Percentiles rank a stretch among this genome's conserved stretches.
Evolutionary conservation across 495 filamentous ascomycete genomes (phyloP).

Genomic region (Tuber brumale): DNA sequence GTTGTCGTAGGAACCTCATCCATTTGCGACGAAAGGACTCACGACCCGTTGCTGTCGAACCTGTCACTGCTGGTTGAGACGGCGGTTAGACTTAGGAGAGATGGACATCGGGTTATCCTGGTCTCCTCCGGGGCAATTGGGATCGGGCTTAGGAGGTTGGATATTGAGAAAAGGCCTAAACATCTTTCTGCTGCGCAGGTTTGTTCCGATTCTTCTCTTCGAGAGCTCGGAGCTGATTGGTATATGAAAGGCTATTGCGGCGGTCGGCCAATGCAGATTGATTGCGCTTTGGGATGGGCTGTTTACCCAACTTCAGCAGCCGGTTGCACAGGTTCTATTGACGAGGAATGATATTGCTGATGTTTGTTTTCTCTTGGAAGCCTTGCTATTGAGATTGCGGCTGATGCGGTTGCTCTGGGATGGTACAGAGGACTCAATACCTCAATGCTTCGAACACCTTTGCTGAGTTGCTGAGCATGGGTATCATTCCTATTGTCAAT

Average conservation of each 20-base stretch:
- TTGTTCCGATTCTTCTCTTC: background rate
- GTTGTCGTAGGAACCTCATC: constrained; percentile 74
- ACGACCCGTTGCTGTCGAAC: constrained; percentile 89
- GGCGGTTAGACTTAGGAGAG: constrained; percentile 69
- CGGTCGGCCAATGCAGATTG: constrained; percentile 89
- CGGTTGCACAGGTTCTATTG: constrained; percentile 87
- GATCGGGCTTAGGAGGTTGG: constrained; percentile 80
- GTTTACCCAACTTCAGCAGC: constrained; percentile 78
- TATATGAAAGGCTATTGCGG: constrained; percentile 67
- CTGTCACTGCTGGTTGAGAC: constrained; percentile 89
- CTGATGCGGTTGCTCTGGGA: constrained; percentile 6
- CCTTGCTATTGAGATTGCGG: constrained; percentile 23
- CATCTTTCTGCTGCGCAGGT: constrained; percentile 78
- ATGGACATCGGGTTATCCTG: constrained; percentile 89
- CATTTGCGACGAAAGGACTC: constrained; percentile 94
- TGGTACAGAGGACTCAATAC: constrained; percentile 76
- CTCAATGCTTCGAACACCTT: constrained; percentile 94
- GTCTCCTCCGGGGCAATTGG: constrained; percentile 97
- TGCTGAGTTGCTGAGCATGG: constrained; percentile 82
- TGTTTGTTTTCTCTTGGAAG: constrained; percentile 46
- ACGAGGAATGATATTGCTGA: constrained; percentile 97
- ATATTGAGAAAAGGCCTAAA: constrained; percentile 81
- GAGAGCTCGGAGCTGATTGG: constrained; percentile 1
- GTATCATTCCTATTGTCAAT: constrained; percentile 95
- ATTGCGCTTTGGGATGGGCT: constrained; percentile 94